phyloP scores from a whole-genome alignment of 331 rosid genomes.

The Quercus tomentella region DNA sequence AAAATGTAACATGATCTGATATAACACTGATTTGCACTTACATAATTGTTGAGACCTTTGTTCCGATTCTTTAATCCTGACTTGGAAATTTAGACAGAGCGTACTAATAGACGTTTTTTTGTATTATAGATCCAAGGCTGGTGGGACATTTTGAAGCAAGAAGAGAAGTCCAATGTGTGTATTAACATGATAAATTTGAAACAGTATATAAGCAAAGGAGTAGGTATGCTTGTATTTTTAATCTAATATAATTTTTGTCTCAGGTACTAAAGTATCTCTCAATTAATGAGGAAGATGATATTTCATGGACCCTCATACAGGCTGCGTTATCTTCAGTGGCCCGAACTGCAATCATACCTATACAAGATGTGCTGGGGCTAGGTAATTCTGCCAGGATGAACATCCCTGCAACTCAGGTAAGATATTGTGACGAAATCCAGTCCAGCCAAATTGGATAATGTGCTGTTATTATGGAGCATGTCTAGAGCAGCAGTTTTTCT shows the following conservation, averaged over 20 bases:
- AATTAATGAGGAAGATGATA: constrained; percentile 52
- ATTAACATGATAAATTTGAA: constrained; percentile 5
- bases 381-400: constrained; percentile 95
- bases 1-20: not conserved
- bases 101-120: constrained; percentile 15
- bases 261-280: constrained; percentile 76
- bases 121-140: constrained; percentile 67
- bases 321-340: constrained; percentile 71
- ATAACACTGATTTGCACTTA: not conserved
- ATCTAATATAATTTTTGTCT: constrained; percentile 3
- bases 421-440: not conserved
- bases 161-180: constrained; percentile 73
- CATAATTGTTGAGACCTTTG: not conserved
- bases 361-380: constrained; percentile 87
- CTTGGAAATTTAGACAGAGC: constrained; percentile 2
- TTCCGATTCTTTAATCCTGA: constrained; percentile 4
- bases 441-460: not conserved
- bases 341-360: constrained; percentile 72
- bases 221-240: constrained; percentile 1
- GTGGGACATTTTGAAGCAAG: constrained; percentile 80
- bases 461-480: not conserved
- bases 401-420: constrained; percentile 96
- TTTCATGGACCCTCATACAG: constrained; percentile 68
- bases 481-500: not conserved
- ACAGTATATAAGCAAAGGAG: constrained; percentile 11